phyloP scores from a whole-genome alignment of 2,329 filamentous ascomycete genomes.

The Tolypocladium ovalisporum region DNA sequence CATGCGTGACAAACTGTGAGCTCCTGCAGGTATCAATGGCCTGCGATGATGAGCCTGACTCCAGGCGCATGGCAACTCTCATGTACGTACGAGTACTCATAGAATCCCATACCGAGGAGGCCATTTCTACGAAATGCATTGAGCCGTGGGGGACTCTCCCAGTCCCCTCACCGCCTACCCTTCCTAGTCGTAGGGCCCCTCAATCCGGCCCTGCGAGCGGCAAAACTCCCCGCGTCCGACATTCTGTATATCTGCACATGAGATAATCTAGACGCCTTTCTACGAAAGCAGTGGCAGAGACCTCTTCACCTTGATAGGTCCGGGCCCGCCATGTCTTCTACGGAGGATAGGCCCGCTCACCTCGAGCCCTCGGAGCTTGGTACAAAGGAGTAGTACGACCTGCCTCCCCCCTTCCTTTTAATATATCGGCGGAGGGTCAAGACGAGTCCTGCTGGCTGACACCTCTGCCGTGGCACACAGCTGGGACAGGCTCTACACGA shows the following conservation, averaged over 20 bases:
- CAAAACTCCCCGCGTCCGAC: background rate
- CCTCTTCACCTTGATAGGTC: background rate
- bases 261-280: background rate
- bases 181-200: slow-evolving; percentile 3
- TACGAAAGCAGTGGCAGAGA: background rate
- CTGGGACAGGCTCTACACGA: slow-evolving; percentile 66
- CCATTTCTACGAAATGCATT: background rate
- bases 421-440: too few species aligned
- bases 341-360: slow-evolving; percentile 22
- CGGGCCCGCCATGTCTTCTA: background rate
- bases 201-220: background rate
- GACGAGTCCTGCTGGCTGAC: background rate
- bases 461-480: slow-evolving; percentile 26
- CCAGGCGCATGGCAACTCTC: too few species aligned
- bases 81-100: background rate
- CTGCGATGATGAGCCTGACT: too few species aligned
- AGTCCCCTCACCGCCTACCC: slow-evolving; percentile 9
- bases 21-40: background rate
- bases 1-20: background rate
- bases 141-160: background rate
- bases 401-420: background rate
- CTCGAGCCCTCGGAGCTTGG: slow-evolving; percentile 72
- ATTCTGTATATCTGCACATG: background rate
- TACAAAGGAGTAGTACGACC: slow-evolving; percentile 76
- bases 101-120: too few species aligned